A percentile compares a stretch with the other conserved stretches of the same genome.
These are phyloP conservation scores for Mycena amicta DNA, from an alignment of 768 basidiomycete species.

Conservation along the genomic window DNA sequence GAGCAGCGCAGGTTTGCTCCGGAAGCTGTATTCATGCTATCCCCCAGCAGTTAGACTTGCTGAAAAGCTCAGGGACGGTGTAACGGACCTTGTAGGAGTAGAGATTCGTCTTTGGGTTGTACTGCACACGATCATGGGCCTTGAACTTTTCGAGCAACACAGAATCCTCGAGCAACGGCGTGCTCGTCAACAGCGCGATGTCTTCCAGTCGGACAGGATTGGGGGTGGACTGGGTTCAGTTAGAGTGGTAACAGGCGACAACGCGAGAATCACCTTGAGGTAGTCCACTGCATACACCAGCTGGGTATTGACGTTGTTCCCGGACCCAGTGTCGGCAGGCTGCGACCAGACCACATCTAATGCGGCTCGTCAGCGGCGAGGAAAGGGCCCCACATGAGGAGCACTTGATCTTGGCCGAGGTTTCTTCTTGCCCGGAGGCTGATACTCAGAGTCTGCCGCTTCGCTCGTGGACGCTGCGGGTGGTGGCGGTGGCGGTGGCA, in stretches of 20 bases:
- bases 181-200: constrained; percentile 77
- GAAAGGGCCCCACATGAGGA: constrained; percentile 29
- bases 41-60: no score
- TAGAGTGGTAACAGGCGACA: constrained; percentile 14
- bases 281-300: constrained; percentile 82
- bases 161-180: constrained; percentile 72
- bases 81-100: constrained; percentile 80
- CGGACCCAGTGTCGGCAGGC: constrained; percentile 82
- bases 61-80: no score
- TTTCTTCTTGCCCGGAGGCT: constrained; percentile 52
- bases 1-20: constrained; percentile 80
- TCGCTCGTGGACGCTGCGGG: constrained; percentile 28
- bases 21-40: constrained; percentile 86
- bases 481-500: constrained; percentile 27
- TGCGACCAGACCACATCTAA: constrained; percentile 83
- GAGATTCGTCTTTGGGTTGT: constrained; percentile 82
- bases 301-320: constrained; percentile 83
- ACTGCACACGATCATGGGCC: constrained; percentile 75
- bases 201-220: constrained; percentile 89
- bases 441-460: constrained; percentile 31
- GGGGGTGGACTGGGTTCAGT: constrained; percentile 53
- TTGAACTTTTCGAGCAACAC: constrained; percentile 80
- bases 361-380: constrained; percentile 17
- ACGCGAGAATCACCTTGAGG: constrained; percentile 84
- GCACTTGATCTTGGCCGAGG: constrained; percentile 67